phyloP scores from a whole-genome alignment of 768 basidiomycete species.

The Tulasnella sp. region DNA sequence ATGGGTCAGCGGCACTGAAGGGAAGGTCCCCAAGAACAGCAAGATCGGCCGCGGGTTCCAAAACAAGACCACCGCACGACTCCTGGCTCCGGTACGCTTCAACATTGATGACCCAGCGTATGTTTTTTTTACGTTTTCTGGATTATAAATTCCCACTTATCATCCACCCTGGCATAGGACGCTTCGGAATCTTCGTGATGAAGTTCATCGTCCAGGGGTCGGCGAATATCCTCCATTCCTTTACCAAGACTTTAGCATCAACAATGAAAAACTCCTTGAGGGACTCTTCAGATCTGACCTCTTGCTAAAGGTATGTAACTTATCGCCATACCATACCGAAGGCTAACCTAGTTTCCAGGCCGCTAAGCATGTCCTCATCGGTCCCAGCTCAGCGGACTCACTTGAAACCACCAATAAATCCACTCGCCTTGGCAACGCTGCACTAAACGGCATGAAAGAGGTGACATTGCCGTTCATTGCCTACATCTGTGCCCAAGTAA shows the following conservation, averaged over 20 bases:
- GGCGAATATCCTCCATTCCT: not conserved
- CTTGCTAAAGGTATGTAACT: not conserved
- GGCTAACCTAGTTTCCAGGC: not conserved
- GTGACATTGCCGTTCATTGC: not conserved
- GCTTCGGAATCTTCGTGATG: not conserved
- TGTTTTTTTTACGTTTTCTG: not conserved
- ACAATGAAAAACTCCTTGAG: not conserved
- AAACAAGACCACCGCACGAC: not conserved
- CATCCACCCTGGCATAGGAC: not conserved
- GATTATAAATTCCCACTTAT: not conserved
- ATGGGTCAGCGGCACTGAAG: not conserved
- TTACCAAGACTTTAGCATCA: not conserved
- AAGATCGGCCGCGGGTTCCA: not conserved
- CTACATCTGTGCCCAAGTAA: not conserved
- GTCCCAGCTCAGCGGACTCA: not conserved
- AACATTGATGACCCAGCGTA: not conserved
- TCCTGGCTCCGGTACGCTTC: not conserved
- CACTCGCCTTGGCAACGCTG: slow-evolving; percentile 5
- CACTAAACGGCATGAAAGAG: not conserved
- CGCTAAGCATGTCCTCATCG: not conserved
- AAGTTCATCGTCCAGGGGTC: not conserved
- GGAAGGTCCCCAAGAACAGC: not conserved
- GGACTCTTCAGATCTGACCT: slow-evolving; percentile 3
- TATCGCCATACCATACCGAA: not conserved
- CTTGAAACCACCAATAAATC: not conserved